Percentiles rank a stretch among this genome's conserved stretches.
phyloP scores from a whole-genome alignment of 169 alveolate genomes.

The Eimeria tenella region DNA sequence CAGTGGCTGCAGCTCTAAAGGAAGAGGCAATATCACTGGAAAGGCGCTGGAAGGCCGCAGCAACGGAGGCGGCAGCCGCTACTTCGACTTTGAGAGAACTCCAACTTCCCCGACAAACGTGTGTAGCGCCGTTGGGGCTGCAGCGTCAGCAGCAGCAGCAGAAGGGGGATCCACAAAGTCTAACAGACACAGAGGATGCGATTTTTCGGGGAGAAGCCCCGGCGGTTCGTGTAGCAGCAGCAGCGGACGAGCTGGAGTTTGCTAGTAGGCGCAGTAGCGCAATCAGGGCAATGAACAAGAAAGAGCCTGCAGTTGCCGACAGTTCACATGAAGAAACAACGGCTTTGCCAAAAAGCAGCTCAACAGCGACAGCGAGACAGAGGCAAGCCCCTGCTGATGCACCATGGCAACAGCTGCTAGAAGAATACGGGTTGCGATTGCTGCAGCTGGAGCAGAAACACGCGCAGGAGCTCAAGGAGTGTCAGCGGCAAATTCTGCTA shows the following conservation, averaged over 20 bases:
- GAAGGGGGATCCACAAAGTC: background rate
- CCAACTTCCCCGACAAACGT: background rate
- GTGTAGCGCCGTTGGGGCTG: background rate
- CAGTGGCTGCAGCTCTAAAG: background rate
- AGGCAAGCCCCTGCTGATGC: background rate
- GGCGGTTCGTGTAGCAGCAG: conserved; percentile 28
- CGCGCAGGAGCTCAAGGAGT: background rate
- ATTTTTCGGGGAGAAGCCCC: conserved; percentile 21
- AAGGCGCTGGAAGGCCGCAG: background rate
- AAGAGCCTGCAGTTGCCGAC: too few relatives aligned
- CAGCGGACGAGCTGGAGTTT: background rate
- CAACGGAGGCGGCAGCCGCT: conserved; percentile 34
- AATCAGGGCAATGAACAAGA: background rate
- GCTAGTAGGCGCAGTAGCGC: background rate
- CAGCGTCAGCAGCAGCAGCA: background rate
- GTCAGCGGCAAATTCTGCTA: conserved; percentile 1
- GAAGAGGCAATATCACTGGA: background rate
- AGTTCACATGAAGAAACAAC: background rate
- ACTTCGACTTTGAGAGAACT: background rate
- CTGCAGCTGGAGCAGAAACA: conserved; percentile 18
- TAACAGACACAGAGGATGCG: conserved; percentile 45
- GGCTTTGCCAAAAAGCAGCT: background rate
- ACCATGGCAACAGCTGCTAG: background rate
- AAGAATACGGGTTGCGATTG: background rate
- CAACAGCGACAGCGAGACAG: background rate